Evolutionary conservation across 2,329 filamentous ascomycete genomes (phyloP).

Genomic region (Aspergillus oerlinghausenensis): DNA sequence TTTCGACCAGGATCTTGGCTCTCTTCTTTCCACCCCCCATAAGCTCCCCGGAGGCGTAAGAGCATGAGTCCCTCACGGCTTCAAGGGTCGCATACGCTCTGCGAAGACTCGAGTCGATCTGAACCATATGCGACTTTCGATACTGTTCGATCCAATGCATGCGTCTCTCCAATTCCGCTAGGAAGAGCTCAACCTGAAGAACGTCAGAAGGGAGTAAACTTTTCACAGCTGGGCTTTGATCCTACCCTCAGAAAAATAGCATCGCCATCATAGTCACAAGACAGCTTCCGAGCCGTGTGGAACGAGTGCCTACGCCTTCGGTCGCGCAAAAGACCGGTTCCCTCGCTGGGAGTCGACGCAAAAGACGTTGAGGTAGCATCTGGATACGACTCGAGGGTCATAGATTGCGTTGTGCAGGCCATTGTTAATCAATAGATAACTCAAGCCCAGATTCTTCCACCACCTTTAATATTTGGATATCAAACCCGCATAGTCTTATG

Average conservation of each 20-base stretch:
- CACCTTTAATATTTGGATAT: background rate
- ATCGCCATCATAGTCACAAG: conserved; percentile 43
- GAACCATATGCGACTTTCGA: conserved; percentile 72
- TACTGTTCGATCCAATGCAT: conserved; percentile 87
- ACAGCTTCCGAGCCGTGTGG: conserved; percentile 38
- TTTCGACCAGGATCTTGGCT: conserved; percentile 86
- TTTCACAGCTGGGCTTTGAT: background rate
- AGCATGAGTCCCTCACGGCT: conserved; percentile 81
- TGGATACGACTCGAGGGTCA: conserved; percentile 36
- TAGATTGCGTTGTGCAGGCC: conserved; percentile 37
- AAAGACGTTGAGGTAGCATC: conserved; percentile 24
- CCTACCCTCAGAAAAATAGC: conserved; percentile 42
- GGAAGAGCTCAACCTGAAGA: conserved; percentile 42
- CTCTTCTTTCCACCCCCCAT: conserved; percentile 80
- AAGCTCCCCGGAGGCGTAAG: conserved; percentile 82
- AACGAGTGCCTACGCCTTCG: conserved; percentile 44
- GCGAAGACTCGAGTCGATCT: conserved; percentile 76
- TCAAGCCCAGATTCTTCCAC: background rate
- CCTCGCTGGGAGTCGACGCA: conserved; percentile 27
- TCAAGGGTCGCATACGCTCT: conserved; percentile 82
- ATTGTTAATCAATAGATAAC: conserved; percentile 19
- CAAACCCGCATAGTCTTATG: conserved; percentile 13
- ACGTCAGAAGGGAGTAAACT: conserved; percentile 5
- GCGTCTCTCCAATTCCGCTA: conserved; percentile 79
- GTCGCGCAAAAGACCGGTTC: conserved; percentile 33